Evolutionary conservation across 805 yeast species (phyloP), one percentile per base, ranked within the genome.

Genomic region (Scheffersomyces lignosus): DNA sequence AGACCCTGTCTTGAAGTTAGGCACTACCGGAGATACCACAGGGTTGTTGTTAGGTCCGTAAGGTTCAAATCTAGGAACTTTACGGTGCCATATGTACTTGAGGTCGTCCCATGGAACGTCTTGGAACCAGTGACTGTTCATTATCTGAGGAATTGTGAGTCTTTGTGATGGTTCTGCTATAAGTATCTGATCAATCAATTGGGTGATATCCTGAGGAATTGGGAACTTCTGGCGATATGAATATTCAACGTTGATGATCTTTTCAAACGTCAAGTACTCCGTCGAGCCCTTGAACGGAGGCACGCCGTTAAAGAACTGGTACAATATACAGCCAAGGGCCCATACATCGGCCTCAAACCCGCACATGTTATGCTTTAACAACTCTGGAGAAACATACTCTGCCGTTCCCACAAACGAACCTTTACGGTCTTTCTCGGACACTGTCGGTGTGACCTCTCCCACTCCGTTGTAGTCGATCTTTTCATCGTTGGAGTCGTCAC

Each of bases 401-500:
- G 98, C 98, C 1, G 99, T 91, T 0, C 99, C 99, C 3, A 91
- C 98, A 67, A 91, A 93, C 0, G 97, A 89, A 15, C 69, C 73
- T 38, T 60, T 60, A n/a, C 70, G 43, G 14, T 44, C 49, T 10
- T 43, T 37, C n/a, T 51, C 54, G 13, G 55, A 54, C 14, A 69
- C 62, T 12, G 70, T 63, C 24, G 10, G 9, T 10, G 24, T 7
- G 10, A 20, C 24, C 10, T 58, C 65, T 18, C 41, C 42, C 4
- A 60, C 48, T 15, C 51, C 48, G 29, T 55, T 57, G 43, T 59
- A 62, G 37, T 63, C 70, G 20, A 66, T 56, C 9, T 51, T 54
- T 15, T 60, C 64, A 18, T 49, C 54, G 14, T 23, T 57, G n/a
- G n/a, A n/a, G 27, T 76, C 77, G 33, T 55, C 56, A 23, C 39